phyloP scores from a whole-genome alignment of 208 protist genomes.

The Acanthamoeba lenticulata region DNA sequence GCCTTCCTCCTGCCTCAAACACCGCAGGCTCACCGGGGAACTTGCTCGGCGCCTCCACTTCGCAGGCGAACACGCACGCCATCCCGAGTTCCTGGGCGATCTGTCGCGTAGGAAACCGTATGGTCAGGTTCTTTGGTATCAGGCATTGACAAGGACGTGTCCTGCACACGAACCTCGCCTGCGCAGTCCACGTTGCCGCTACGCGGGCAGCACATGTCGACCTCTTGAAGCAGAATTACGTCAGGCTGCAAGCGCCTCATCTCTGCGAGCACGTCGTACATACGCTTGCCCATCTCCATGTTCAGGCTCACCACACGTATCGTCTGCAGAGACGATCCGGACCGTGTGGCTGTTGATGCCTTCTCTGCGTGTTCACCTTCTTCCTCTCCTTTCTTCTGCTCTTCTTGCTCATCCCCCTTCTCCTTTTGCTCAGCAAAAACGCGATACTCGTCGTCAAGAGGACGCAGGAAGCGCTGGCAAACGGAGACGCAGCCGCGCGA shows the following conservation, averaged over 20 bases:
- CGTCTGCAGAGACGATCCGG: background rate
- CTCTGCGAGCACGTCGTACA: background rate
- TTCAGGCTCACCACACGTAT: slow-evolving; percentile 1
- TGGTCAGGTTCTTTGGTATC: too few relatives aligned
- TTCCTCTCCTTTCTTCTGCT: too few relatives aligned
- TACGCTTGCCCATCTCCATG: slow-evolving; percentile 1
- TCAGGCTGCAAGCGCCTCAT: background rate
- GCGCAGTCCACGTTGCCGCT: background rate
- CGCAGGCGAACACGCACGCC: background rate
- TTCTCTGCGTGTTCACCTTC: too few relatives aligned
- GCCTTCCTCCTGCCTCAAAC: background rate
- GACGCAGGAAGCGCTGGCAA: background rate
- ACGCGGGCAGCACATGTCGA: background rate
- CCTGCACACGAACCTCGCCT: background rate
- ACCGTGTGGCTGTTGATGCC: too few relatives aligned
- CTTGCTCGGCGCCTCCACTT: background rate
- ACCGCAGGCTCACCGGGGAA: background rate
- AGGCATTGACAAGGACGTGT: background rate
- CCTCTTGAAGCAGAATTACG: background rate
- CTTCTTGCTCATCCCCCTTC: background rate
- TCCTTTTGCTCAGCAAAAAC: background rate
- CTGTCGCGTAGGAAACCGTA: too few relatives aligned
- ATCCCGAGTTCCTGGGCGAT: background rate
- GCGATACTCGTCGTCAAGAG: background rate
- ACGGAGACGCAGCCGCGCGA: background rate